Evolutionary conservation across 306 rosid genomes (phyloP).

Genomic region (Quillaja saponaria): DNA sequence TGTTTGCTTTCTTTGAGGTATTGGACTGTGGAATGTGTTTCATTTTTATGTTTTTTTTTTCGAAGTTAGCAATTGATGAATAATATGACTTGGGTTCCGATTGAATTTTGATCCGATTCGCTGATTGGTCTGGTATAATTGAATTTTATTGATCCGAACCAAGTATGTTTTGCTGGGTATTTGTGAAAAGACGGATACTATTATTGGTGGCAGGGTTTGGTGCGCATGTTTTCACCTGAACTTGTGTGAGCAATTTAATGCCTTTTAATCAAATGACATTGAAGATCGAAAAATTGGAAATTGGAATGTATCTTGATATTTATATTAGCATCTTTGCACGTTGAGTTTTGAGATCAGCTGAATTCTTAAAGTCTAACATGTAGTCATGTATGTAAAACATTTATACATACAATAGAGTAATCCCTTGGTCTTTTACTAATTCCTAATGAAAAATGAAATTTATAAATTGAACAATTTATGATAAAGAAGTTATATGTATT

Average conservation of each 20-base stretch:
- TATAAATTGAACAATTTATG: too few relatives aligned
- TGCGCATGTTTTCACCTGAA: background rate
- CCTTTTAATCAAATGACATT: conserved; percentile 31
- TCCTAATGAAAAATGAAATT: too few relatives aligned
- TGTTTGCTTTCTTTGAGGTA: conserved; percentile 4
- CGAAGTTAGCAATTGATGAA: too few relatives aligned
- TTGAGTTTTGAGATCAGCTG: conserved; percentile 40
- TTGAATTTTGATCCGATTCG: conserved; percentile 50
- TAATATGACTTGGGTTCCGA: background rate
- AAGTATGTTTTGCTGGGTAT: conserved; percentile 11
- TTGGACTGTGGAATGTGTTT: background rate
- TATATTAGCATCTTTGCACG: conserved; percentile 27
- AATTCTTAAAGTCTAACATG: conserved; percentile 14
- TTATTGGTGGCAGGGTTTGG: background rate
- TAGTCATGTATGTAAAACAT: background rate
- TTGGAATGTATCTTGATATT: conserved; percentile 21
- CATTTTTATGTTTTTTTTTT: conserved; percentile 1
- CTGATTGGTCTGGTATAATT: conserved; percentile 32
- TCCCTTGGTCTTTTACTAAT: too few relatives aligned
- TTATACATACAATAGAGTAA: too few relatives aligned
- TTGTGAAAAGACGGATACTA: conserved; percentile 15
- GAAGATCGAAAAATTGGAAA: conserved; percentile 41
- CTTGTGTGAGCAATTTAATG: conserved; percentile 33
- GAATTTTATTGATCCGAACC: conserved; percentile 26
- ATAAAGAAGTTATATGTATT: background rate